Evolutionary conservation across 257 asterid species (phyloP).

Genomic region (Fraxinus pennsylvanica): DNA sequence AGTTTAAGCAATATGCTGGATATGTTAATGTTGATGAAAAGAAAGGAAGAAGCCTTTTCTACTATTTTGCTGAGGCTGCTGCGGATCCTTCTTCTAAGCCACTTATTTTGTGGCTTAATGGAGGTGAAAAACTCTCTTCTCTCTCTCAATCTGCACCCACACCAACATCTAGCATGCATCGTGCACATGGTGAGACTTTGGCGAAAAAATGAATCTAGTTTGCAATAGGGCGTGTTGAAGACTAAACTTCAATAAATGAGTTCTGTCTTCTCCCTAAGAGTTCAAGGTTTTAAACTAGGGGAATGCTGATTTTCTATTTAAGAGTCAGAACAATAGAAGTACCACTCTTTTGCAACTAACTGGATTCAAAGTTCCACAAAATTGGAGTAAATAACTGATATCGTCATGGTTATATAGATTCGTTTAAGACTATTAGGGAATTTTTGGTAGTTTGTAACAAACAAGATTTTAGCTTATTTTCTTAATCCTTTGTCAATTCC

Average conservation of each 20-base stretch:
- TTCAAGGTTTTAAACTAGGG: neutral
- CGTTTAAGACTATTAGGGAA: neutral
- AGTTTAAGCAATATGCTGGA: slow-evolving; percentile 45
- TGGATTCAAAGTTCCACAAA: no score
- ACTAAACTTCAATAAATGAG: no score
- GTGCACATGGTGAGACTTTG: no score
- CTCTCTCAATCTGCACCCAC: no score
- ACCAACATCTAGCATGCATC: no score
- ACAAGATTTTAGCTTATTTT: neutral
- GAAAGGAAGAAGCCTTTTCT: slow-evolving; percentile 39
- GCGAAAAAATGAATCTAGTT: no score
- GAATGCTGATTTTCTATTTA: no score
- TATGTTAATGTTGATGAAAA: slow-evolving; percentile 34
- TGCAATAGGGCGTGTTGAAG: no score
- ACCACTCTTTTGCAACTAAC: no score
- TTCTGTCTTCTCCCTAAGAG: no score
- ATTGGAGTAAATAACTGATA: neutral
- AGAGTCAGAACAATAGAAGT: no score
- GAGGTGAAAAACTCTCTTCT: slow-evolving; percentile 29
- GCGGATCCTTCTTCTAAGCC: slow-evolving; percentile 34
- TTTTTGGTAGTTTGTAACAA: neutral
- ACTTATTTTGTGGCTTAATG: slow-evolving; percentile 48
- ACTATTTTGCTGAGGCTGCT: slow-evolving; percentile 41
- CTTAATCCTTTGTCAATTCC: neutral
- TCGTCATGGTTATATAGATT: no score